Percentiles rank a stretch among this genome's conserved stretches.
phyloP scores from a whole-genome alignment of 306 rosid species.

The Oemleria cerasiformis region DNA sequence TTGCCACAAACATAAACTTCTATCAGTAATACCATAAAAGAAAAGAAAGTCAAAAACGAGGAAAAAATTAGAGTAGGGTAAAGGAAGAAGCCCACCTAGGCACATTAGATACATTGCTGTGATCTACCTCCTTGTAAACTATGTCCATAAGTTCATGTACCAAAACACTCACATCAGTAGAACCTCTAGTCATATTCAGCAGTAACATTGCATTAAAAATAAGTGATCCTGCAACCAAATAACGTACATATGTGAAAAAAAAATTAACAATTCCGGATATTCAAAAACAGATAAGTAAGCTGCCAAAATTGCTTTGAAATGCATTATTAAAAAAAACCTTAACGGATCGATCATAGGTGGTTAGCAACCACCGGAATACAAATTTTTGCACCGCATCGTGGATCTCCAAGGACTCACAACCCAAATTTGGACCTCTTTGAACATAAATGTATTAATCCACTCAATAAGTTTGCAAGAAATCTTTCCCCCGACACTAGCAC shows the following conservation, averaged over 20 bases:
- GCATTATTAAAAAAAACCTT: too few relatives aligned
- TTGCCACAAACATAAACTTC: too few relatives aligned
- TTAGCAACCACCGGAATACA: too few relatives aligned
- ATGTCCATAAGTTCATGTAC: constrained; percentile 81
- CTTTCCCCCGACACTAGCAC: constrained; percentile 50
- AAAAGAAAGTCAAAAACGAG: too few relatives aligned
- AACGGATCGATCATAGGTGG: too few relatives aligned
- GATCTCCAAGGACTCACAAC: too few relatives aligned
- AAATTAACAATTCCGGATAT: background rate
- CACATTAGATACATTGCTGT: constrained; percentile 49
- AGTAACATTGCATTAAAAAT: constrained; percentile 70
- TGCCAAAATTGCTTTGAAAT: too few relatives aligned
- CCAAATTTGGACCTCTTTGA: constrained; percentile 95
- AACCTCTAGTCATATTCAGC: constrained; percentile 60
- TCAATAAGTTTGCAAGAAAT: constrained; percentile 81
- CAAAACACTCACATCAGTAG: constrained; percentile 53
- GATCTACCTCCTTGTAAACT: constrained; percentile 89
- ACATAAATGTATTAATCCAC: constrained; percentile 74
- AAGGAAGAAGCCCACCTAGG: too few relatives aligned
- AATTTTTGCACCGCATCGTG: too few relatives aligned
- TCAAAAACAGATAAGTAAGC: constrained; percentile 5
- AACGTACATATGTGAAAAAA: constrained; percentile 9
- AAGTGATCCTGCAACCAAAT: constrained; percentile 65
- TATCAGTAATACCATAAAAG: too few relatives aligned
- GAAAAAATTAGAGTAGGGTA: too few relatives aligned